Evolutionary conservation across 2,329 filamentous ascomycete genomes (phyloP).

Genomic region (Talaromyces sp.): DNA sequence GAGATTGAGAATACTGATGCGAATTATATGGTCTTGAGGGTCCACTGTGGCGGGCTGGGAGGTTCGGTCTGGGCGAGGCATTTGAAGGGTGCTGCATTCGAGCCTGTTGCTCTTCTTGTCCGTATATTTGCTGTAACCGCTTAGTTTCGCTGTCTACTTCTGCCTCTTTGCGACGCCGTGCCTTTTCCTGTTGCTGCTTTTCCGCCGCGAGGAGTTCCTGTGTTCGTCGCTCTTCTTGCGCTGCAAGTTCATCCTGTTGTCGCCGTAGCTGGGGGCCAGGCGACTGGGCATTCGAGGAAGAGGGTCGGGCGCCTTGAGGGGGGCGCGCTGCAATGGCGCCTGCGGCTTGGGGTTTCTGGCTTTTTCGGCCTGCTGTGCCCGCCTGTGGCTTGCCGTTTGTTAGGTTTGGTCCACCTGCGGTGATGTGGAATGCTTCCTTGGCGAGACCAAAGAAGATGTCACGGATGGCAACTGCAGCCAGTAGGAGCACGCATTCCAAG

Average conservation of each 20-base stretch:
- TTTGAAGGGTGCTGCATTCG: constrained; percentile 23
- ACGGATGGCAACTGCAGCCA: constrained; percentile 62
- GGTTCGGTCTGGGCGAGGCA: constrained; percentile 17
- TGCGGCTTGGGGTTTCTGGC: constrained; percentile 27
- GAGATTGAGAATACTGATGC: constrained; percentile 21
- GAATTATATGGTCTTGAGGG: constrained; percentile 16
- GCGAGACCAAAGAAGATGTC: constrained; percentile 66
- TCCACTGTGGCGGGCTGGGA: constrained; percentile 22
- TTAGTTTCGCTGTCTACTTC: constrained; percentile 77
- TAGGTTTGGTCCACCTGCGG: constrained; percentile 9
- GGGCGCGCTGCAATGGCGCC: constrained; percentile 16
- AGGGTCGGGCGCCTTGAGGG: constrained; percentile 9
- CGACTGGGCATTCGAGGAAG: constrained; percentile 14
- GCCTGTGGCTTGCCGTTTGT: constrained; percentile 6
- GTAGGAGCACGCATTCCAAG: constrained; percentile 76
- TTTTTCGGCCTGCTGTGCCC: constrained; percentile 33
- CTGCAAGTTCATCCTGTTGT: constrained; percentile 42
- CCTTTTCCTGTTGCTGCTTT: constrained; percentile 48
- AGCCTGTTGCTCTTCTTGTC: constrained; percentile 44
- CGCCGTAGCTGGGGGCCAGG: constrained; percentile 18
- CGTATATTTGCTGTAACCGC: constrained; percentile 64
- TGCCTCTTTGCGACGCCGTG: constrained; percentile 49
- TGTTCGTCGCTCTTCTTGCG: constrained; percentile 56
- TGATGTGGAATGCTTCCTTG: constrained; percentile 77
- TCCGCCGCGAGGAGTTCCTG: constrained; percentile 55